These are phyloP conservation scores for Apophysomyces ossiformis DNA, from an alignment of 371 early-diverging fungal species.

Conservation along the genomic window DNA sequence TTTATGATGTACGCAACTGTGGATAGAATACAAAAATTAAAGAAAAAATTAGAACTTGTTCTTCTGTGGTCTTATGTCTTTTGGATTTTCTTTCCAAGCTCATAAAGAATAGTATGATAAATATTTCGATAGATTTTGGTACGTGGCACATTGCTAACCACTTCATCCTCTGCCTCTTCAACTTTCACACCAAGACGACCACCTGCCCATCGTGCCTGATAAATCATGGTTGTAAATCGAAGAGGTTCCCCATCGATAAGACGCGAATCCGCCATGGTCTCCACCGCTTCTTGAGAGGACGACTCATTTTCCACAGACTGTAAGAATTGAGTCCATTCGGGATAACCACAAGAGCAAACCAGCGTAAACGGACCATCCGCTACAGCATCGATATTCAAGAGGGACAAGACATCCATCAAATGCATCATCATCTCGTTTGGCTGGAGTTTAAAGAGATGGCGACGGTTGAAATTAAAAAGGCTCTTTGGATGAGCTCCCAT, in stretches of 20 bases:
- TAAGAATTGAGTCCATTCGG: conserved; percentile 24
- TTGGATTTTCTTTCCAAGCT: conserved; percentile 22
- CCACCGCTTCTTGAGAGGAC: not conserved
- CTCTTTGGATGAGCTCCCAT: conserved; percentile 33
- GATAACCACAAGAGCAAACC: conserved; percentile 32
- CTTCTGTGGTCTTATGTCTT: not conserved
- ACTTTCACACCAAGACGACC: conserved; percentile 32
- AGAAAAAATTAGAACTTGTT: not conserved
- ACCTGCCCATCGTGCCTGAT: conserved; percentile 39
- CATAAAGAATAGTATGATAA: conserved; percentile 31
- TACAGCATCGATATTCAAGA: conserved; percentile 25
- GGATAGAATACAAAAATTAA: not conserved
- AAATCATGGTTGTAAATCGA: conserved; percentile 17
- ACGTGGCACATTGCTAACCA: conserved; percentile 7
- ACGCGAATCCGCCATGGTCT: not conserved
- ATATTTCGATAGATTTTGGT: conserved; percentile 26
- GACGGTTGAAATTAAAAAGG: conserved; percentile 41
- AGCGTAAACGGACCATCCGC: conserved; percentile 28
- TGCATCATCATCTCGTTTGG: conserved; percentile 36
- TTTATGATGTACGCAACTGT: too few relatives aligned
- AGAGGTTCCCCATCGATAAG: not conserved
- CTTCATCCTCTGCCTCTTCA: conserved; percentile 23
- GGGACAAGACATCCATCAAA: conserved; percentile 22
- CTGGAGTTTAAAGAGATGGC: conserved; percentile 32
- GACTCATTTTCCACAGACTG: too few relatives aligned